Evolutionary conservation across 257 asterid species (phyloP).

Genomic region (Solanum ossicruentum): DNA sequence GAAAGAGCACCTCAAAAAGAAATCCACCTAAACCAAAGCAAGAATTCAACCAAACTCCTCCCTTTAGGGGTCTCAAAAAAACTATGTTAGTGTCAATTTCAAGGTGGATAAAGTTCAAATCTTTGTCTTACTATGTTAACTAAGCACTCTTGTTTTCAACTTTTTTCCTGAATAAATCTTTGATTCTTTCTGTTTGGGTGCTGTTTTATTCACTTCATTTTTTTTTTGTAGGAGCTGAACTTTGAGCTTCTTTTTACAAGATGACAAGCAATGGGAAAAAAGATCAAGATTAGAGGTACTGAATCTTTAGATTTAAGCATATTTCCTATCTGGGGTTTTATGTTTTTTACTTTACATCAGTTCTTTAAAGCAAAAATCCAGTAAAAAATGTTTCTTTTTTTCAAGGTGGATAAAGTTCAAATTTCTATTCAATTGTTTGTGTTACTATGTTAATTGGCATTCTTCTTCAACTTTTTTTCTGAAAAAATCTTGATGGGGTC

Average conservation of each 20-base stretch:
- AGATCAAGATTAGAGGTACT: constrained; percentile 60
- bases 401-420: background rate
- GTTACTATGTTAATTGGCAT: background rate
- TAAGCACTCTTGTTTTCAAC: background rate
- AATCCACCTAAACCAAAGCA: background rate
- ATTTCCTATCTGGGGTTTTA: background rate
- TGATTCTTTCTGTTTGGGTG: background rate
- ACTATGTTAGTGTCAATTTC: background rate
- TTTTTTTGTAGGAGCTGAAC: constrained; percentile 6
- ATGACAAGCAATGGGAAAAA: constrained; percentile 33
- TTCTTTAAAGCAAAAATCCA: background rate
- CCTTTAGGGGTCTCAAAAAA: background rate
- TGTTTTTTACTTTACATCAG: background rate
- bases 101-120: background rate
- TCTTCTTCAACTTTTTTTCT: background rate
- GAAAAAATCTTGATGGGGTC: background rate
- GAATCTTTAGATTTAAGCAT: background rate
- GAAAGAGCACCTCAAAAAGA: background rate
- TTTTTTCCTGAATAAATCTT: background rate
- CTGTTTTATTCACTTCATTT: background rate
- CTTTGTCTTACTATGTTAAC: background rate
- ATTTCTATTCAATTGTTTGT: background rate
- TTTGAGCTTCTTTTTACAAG: constrained; percentile 8
- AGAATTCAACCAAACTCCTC: background rate
- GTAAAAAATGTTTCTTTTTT: background rate